A percentile compares a stretch with the other conserved stretches of the same genome.
Evolutionary conservation across 805 yeast genomes (phyloP).

Genomic region (Candida pini): DNA sequence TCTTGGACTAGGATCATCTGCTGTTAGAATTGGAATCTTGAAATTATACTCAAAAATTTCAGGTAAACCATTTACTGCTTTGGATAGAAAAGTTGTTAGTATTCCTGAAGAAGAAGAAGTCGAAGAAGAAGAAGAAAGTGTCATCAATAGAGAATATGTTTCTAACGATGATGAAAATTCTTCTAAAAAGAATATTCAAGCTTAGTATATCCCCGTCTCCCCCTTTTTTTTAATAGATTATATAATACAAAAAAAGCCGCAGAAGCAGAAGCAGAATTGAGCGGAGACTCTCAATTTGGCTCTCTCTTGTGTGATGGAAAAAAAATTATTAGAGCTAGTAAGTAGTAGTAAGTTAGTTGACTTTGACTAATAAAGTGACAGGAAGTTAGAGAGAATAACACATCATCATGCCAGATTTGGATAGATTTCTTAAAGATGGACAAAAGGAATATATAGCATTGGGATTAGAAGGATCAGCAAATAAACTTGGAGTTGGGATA

Average conservation of each 20-base stretch:
- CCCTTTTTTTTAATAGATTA: no score
- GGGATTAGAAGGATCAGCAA: conserved; percentile 97
- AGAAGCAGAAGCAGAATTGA: no score
- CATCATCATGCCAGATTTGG: conserved; percentile 35
- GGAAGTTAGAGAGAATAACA: no score
- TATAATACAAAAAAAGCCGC: no score
- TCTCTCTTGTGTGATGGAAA: no score
- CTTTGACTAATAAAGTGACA: no score
- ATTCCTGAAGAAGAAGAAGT: conserved; percentile 10
- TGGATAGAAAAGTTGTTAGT: conserved; percentile 32
- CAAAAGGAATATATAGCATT: conserved; percentile 59
- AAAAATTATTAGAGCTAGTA: no score
- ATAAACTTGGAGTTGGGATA: conserved; percentile 91
- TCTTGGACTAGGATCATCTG: conserved; percentile 49
- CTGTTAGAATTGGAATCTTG: conserved; percentile 34
- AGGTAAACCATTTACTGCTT: conserved; percentile 39
- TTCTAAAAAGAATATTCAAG: not conserved
- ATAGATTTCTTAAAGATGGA: conserved; percentile 35
- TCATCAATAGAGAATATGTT: conserved; percentile 8
- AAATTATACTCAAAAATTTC: conserved; percentile 30
- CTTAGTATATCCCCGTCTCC: no score
- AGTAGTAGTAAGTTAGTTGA: no score
- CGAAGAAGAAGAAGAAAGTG: conserved; percentile 6
- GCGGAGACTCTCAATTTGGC: no score
- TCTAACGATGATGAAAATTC: conserved; percentile 7